phyloP scores from a whole-genome alignment of 495 filamentous ascomycete species.

The Penicillium dipodomyicola region DNA sequence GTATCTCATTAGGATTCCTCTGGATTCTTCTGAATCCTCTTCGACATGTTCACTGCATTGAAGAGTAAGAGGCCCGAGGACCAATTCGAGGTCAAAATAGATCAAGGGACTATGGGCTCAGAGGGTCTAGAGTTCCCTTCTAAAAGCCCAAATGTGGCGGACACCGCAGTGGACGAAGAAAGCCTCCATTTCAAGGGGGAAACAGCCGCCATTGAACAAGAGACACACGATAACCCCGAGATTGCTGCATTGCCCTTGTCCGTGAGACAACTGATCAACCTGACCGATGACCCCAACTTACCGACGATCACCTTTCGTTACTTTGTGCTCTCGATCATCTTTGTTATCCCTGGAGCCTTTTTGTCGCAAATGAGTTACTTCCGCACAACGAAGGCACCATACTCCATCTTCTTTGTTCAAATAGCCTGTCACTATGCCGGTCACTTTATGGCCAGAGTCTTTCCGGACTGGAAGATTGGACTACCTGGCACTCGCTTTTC shows the following conservation, averaged over 20 bases:
- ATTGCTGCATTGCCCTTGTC: constrained; percentile 47
- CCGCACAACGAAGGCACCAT: constrained; percentile 53
- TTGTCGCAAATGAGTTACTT: constrained; percentile 53
- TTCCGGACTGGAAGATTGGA: constrained; percentile 46
- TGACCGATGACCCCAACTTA: constrained; percentile 51
- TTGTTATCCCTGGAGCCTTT: constrained; percentile 53
- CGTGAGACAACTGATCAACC: constrained; percentile 52
- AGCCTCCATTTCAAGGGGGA: constrained; percentile 20
- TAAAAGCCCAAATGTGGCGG: constrained; percentile 6
- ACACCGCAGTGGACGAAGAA: constrained; percentile 19
- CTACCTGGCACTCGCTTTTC: constrained; percentile 47
- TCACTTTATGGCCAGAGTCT: constrained; percentile 48
- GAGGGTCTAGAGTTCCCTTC: neutral
- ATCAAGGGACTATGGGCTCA: neutral
- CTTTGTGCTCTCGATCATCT: constrained; percentile 51
- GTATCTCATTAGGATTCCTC: too few species aligned
- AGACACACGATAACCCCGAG: constrained; percentile 44
- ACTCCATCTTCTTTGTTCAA: constrained; percentile 58
- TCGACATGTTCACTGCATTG: neutral
- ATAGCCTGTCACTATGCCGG: constrained; percentile 56
- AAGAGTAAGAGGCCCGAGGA: neutral
- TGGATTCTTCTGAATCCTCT: neutral
- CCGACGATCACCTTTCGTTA: constrained; percentile 57
- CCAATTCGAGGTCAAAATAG: neutral
- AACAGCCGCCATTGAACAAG: constrained; percentile 28